These are phyloP conservation scores for Rhododendron kiyosumense DNA, from an alignment of 148 eudicot species.

Conservation along the genomic window DNA sequence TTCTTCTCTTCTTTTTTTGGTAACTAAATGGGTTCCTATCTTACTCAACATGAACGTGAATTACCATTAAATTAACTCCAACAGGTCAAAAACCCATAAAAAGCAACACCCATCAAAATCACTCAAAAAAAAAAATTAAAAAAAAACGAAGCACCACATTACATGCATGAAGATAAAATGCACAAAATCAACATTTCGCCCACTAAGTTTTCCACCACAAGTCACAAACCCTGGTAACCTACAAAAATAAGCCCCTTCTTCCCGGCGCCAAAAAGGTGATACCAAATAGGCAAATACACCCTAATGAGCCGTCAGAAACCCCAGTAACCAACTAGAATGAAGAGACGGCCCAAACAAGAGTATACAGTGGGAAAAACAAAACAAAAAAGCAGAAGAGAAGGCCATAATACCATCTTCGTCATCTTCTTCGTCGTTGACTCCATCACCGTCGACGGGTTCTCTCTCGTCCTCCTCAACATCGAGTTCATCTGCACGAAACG, in stretches of 20 bases:
- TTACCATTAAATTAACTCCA: not conserved
- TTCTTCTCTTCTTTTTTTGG: too few relatives aligned
- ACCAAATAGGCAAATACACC: not conserved
- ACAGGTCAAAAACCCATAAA: not conserved
- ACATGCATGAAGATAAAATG: not conserved
- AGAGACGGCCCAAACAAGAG: not conserved
- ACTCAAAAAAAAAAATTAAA: not conserved
- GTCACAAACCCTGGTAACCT: too few relatives aligned
- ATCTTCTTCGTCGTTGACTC: conserved; percentile 32
- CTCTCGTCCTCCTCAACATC: conserved; percentile 66
- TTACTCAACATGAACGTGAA: not conserved
- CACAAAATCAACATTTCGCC: not conserved
- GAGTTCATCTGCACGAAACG: conserved; percentile 52
- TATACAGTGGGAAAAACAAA: not conserved
- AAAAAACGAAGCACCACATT: not conserved
- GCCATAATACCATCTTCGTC: conserved; percentile 63
- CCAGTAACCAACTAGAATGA: not conserved
- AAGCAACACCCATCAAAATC: not conserved
- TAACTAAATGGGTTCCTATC: not conserved
- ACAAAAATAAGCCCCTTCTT: not conserved
- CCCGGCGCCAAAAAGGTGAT: not conserved
- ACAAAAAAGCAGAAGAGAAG: not conserved
- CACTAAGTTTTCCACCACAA: not conserved
- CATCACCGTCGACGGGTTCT: conserved; percentile 61
- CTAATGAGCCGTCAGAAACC: not conserved